phyloP scores from a whole-genome alignment of 2,329 filamentous ascomycete species.

The Monilinia fructigena region DNA sequence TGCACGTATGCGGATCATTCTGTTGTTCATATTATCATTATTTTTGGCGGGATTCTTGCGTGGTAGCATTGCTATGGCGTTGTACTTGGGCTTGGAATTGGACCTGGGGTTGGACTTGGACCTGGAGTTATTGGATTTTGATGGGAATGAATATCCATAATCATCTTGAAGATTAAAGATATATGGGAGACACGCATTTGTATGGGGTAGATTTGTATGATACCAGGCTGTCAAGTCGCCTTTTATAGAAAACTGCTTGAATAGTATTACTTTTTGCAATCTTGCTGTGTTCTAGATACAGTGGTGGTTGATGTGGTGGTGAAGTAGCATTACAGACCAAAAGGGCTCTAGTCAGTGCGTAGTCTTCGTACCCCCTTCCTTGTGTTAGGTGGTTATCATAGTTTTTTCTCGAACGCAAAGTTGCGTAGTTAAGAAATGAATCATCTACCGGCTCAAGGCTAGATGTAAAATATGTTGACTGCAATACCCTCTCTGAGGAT shows the following conservation, averaged over 20 bases:
- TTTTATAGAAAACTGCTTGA: not conserved
- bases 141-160: not conserved
- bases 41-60: not conserved
- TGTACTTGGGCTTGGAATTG: not conserved
- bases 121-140: slow-evolving; percentile 3
- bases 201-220: slow-evolving; percentile 8
- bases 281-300: not conserved
- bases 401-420: not conserved
- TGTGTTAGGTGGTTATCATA: not conserved
- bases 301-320: not conserved
- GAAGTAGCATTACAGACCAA: not conserved
- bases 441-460: not conserved
- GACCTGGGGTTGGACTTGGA: not conserved
- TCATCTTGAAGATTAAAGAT: not conserved
- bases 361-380: not conserved
- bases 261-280: not conserved
- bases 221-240: not conserved
- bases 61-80: slow-evolving; percentile 4
- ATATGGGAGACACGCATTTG: slow-evolving; percentile 1
- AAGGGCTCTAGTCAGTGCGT: not conserved
- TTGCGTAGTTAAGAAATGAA: not conserved
- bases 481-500: not conserved
- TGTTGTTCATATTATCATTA: slow-evolving; percentile 7
- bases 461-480: not conserved
- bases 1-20: not conserved